Evolutionary conservation across 306 rosid species (phyloP).

Genomic region (Cucurbita moschata): DNA sequence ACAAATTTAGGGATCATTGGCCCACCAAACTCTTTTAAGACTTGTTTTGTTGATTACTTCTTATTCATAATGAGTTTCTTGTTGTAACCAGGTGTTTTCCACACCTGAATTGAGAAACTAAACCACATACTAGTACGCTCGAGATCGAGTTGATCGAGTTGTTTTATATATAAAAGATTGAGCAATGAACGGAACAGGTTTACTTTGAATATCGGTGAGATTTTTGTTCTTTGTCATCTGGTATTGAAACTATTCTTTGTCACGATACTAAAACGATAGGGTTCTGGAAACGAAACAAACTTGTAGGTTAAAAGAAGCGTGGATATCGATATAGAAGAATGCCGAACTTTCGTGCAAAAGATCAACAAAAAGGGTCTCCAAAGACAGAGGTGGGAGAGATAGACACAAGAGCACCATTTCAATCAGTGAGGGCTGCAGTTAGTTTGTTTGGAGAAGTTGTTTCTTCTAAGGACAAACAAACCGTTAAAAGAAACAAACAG

Average conservation of each 20-base stretch:
- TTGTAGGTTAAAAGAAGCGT: conserved; percentile 10
- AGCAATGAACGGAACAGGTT: not conserved
- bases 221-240: not conserved
- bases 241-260: not conserved
- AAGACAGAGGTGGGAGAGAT: conserved; percentile 75
- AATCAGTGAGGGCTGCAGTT: conserved; percentile 91
- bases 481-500: conserved; percentile 1
- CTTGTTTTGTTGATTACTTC: not conserved
- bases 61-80: not conserved
- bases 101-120: not conserved
- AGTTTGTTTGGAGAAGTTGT: conserved; percentile 72
- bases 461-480: conserved; percentile 19
- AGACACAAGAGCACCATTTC: conserved; percentile 91
- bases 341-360: conserved; percentile 20
- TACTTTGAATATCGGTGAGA: not conserved
- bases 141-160: too few relatives aligned
- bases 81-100: not conserved
- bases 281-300: not conserved
- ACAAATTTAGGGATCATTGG: not conserved
- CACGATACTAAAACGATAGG: not conserved
- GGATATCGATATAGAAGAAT: conserved; percentile 14
- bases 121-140: not conserved
- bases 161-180: too few relatives aligned
- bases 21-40: not conserved
- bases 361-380: conserved; percentile 39